These are phyloP conservation scores for Aciculoconidium aculeatum DNA, from an alignment of 805 yeast species.

Conservation along the genomic window DNA sequence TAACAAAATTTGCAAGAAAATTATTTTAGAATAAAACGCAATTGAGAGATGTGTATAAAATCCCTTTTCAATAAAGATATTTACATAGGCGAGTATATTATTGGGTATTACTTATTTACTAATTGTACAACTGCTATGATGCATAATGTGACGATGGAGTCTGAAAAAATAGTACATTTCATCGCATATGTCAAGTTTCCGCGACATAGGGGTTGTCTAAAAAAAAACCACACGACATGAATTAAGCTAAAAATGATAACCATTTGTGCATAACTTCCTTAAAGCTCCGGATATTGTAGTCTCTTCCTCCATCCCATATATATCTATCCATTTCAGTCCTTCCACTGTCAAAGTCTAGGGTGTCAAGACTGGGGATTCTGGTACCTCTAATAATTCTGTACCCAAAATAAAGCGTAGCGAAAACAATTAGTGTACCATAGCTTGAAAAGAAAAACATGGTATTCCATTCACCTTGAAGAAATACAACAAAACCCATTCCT, in stretches of 20 bases:
- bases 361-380: constrained; percentile 60
- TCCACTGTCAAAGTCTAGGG: constrained; percentile 77
- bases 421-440: constrained; percentile 55
- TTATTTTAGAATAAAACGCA: too few species aligned
- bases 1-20: too few species aligned
- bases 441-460: constrained; percentile 57
- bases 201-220: too few species aligned
- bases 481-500: constrained; percentile 58
- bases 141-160: too few species aligned
- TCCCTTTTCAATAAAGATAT: too few species aligned
- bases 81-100: too few species aligned
- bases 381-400: constrained; percentile 60
- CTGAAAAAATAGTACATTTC: too few species aligned
- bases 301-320: constrained; percentile 72
- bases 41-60: too few species aligned
- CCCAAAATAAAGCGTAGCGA: constrained; percentile 44
- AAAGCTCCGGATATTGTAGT: constrained; percentile 28
- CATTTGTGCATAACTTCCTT: constrained; percentile 30
- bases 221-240: too few species aligned
- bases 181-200: too few species aligned
- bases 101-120: too few species aligned
- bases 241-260: constrained; percentile 29
- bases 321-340: constrained; percentile 76
- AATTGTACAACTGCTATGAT: too few species aligned
- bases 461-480: constrained; percentile 53